Conservation (phyloP, 139 green algal genomes). For the Micromonas pusilla region DNA sequence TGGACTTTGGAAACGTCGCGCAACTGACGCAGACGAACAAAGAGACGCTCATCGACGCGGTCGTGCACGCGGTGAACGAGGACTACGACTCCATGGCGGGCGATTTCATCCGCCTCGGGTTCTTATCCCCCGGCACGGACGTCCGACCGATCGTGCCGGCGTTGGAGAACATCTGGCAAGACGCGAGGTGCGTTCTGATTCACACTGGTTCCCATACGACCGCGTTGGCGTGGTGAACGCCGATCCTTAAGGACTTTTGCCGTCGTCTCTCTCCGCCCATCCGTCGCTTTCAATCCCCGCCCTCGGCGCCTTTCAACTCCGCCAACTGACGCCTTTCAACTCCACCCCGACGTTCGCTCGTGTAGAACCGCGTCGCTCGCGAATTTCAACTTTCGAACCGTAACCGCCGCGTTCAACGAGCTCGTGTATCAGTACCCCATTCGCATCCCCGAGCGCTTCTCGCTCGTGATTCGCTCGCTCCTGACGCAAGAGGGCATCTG, state of each 20-base stretch:
- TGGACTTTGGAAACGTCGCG: conserved; percentile 99
- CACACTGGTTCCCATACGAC: no score
- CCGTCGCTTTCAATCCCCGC: no score
- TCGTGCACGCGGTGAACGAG: conserved; percentile 98
- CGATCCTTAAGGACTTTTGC: no score
- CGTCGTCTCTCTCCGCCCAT: no score
- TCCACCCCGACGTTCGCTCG: no score
- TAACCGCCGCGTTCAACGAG: conserved; percentile 97
- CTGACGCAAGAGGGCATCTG: conserved; percentile 96
- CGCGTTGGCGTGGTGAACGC: no score
- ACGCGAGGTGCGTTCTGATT: no score
- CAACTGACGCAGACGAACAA: conserved; percentile 70
- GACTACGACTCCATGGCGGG: conserved; percentile 82
- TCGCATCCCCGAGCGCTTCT: conserved; percentile 96
- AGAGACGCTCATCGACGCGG: conserved; percentile 86
- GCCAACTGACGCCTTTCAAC: no score
- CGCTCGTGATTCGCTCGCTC: conserved; percentile 86
- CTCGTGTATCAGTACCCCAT: conserved; percentile 99
- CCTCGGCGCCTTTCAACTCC: no score
- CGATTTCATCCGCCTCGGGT: conserved; percentile 96
- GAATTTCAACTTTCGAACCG: conserved; percentile 96
- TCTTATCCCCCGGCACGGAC: conserved; percentile 83
- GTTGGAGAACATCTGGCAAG: conserved; percentile 91
- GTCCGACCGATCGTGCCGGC: conserved; percentile 83
- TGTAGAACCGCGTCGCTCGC: conserved; percentile 68